phyloP scores from a whole-genome alignment of 768 basidiomycete genomes.

The Artomyces pyxidatus region DNA sequence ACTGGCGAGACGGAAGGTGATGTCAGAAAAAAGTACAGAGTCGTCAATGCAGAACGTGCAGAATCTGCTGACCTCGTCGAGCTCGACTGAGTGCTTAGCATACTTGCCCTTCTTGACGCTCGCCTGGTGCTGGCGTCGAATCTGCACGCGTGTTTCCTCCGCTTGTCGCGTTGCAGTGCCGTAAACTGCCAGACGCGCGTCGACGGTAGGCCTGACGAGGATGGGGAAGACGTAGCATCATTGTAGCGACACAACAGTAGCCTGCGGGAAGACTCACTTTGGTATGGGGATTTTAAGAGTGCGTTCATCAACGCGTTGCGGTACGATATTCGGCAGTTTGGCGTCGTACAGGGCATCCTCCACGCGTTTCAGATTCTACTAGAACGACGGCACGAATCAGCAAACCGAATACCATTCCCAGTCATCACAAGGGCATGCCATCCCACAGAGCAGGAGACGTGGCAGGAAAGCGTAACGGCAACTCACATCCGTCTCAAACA shows the following conservation, averaged over 20 bases:
- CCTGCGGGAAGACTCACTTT: slow-evolving; percentile 38
- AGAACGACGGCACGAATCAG: slow-evolving; percentile 5
- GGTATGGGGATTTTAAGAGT: slow-evolving; percentile 79
- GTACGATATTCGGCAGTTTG: slow-evolving; percentile 62
- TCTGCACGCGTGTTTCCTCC: slow-evolving; percentile 68
- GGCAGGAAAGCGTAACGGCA: neutral
- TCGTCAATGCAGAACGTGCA: neutral
- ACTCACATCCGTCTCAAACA: slow-evolving; percentile 74
- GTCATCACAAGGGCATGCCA: neutral
- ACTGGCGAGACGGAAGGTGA: slow-evolving; percentile 32
- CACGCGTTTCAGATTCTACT: slow-evolving; percentile 69
- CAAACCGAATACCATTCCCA: neutral
- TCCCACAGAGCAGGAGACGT: neutral
- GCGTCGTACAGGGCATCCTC: slow-evolving; percentile 73
- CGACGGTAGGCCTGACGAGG: slow-evolving; percentile 60
- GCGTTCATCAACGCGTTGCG: slow-evolving; percentile 59
- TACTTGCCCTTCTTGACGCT: slow-evolving; percentile 65
- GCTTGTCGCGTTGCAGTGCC: slow-evolving; percentile 52
- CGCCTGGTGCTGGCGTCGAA: slow-evolving; percentile 62
- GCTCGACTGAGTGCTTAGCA: slow-evolving; percentile 57
- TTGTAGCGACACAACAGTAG: neutral
- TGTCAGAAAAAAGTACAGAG: neutral
- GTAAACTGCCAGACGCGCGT: slow-evolving; percentile 52
- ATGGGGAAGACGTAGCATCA: neutral
- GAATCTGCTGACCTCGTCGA: slow-evolving; percentile 53